phyloP scores from a whole-genome alignment of 305 asterid genomes.

The Solanum hybrid region DNA sequence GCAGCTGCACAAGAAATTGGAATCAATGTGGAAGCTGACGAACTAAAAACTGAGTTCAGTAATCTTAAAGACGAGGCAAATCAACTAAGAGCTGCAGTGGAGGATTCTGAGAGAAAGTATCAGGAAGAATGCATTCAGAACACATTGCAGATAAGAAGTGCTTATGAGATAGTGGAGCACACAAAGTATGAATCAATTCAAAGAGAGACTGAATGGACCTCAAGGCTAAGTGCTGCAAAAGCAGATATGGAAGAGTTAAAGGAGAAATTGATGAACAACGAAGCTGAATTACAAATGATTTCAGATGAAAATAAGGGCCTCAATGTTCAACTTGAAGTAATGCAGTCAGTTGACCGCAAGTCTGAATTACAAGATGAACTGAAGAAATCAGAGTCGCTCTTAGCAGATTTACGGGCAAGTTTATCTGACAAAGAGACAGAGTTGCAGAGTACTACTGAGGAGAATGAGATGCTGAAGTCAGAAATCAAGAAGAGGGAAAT shows the following conservation, averaged over 20 bases:
- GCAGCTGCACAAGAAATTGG: slow-evolving; percentile 11
- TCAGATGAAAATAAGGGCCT: slow-evolving; percentile 31
- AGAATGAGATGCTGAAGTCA: slow-evolving; percentile 23
- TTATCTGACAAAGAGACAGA: slow-evolving; percentile 24
- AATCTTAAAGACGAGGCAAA: slow-evolving; percentile 16
- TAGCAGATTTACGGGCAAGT: slow-evolving; percentile 14
- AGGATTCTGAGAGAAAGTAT: slow-evolving; percentile 21
- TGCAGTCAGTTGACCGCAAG: background rate
- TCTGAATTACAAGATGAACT: slow-evolving; percentile 20
- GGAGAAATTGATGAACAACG: slow-evolving; percentile 17
- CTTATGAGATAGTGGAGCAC: slow-evolving; percentile 18
- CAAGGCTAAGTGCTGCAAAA: slow-evolving; percentile 1
- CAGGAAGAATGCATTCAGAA: slow-evolving; percentile 17
- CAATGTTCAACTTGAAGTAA: slow-evolving; percentile 11
- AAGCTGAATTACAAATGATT: slow-evolving; percentile 26
- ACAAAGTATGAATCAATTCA: slow-evolving; percentile 11
- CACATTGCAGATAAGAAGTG: slow-evolving; percentile 12
- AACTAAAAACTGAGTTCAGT: slow-evolving; percentile 25
- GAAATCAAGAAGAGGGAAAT: slow-evolving; percentile 16
- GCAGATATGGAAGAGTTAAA: slow-evolving; percentile 5
- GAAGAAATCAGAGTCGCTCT: slow-evolving; percentile 14
- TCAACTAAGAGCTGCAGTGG: slow-evolving; percentile 20
- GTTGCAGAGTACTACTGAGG: slow-evolving; percentile 14
- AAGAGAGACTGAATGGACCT: slow-evolving; percentile 16
- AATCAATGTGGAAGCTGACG: slow-evolving; percentile 13